Percentiles rank a stretch among this genome's conserved stretches.
These are phyloP conservation scores for Alternaria sp. DNA, from an alignment of 2,329 filamentous ascomycete genomes.

Conservation along the genomic window DNA sequence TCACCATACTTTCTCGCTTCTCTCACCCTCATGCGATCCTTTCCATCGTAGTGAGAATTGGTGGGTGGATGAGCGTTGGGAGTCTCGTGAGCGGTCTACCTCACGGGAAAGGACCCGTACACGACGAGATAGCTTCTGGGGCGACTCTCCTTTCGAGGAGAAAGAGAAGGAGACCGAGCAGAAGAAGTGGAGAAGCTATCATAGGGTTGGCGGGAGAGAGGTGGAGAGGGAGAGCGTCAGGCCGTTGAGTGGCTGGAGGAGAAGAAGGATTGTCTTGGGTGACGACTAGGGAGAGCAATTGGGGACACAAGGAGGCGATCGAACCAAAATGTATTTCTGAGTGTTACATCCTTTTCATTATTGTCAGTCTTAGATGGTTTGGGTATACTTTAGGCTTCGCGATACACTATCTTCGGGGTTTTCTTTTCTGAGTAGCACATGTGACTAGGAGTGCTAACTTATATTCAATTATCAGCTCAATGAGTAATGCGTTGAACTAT, in stretches of 20 bases:
- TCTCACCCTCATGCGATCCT: slow-evolving; percentile 25
- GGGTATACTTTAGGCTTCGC: neutral
- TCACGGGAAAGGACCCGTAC: slow-evolving; percentile 9
- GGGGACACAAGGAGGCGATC: neutral
- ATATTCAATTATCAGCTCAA: neutral
- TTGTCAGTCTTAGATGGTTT: neutral
- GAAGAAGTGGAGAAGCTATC: slow-evolving; percentile 31
- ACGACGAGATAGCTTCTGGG: slow-evolving; percentile 17
- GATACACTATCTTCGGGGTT: neutral
- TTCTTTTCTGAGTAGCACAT: neutral
- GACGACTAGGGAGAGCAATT: neutral
- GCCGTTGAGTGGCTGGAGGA: slow-evolving; percentile 35
- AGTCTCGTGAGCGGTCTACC: slow-evolving; percentile 28
- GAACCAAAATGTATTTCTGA: neutral
- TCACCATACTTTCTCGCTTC: slow-evolving; percentile 11
- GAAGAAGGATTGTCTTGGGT: slow-evolving; percentile 10
- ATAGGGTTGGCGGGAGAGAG: slow-evolving; percentile 29
- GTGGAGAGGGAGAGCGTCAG: slow-evolving; percentile 40
- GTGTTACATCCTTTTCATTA: neutral
- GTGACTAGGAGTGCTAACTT: neutral
- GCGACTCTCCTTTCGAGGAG: slow-evolving; percentile 15
- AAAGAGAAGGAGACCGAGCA: slow-evolving; percentile 21
- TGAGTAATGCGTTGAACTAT: neutral
- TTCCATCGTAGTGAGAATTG: slow-evolving; percentile 35
- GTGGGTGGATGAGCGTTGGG: slow-evolving; percentile 35